Evolutionary conservation across 1,284 basidiomycete species (phyloP), one percentile per base, ranked within the genome.

Genomic region (Volvariella volvacea): DNA sequence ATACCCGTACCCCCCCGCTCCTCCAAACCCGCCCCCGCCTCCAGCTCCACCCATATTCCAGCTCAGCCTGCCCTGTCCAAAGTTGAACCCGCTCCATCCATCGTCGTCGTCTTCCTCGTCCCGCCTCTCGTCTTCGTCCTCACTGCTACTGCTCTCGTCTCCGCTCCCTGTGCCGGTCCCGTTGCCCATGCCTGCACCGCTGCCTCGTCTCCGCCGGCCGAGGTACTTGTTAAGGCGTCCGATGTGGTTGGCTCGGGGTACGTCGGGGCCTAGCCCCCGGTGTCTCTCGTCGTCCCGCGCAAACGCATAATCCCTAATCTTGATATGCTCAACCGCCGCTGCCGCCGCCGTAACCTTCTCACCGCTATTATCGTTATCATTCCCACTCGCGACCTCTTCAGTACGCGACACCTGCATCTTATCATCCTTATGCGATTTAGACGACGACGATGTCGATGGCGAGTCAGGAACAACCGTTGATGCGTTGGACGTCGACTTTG

Each of bases 221-320:
- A 46, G 34, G 3, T 20, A 17, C 9, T 34, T 20, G 32, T 38
- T 42, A 14, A 46, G 15, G 32, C 45, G 17, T 19, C 19, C 21
- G 0, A 46, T 9, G 12, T 38, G 22, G 15, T 46, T 46, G 22
- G 30, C 33, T 14, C 32, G 42, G 1, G 45, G 45, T 15, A 46
- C 45, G 32, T 37, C 41, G 4, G 25, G 41, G 3, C 45, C 45
- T 2, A 34, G 16, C 0, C 45, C 45, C 7, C 21, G 16, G 15
- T 28, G 40, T 28, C 36, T 21, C 9, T 46, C 45, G 12, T 46
- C 41, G 0, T 40, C 20, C 3, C 12, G 7, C 12, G 30, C 6
- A 17, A 46, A 46, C 16, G 6, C 45, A 20, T 42, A 46, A 20
- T 46, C 45, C 8, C 45, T 20, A 12, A 46, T 39, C 2, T 36